Percentiles rank a stretch among this genome's conserved stretches.
phyloP scores from a whole-genome alignment of 441 rosid species.

The Croton setiger region DNA sequence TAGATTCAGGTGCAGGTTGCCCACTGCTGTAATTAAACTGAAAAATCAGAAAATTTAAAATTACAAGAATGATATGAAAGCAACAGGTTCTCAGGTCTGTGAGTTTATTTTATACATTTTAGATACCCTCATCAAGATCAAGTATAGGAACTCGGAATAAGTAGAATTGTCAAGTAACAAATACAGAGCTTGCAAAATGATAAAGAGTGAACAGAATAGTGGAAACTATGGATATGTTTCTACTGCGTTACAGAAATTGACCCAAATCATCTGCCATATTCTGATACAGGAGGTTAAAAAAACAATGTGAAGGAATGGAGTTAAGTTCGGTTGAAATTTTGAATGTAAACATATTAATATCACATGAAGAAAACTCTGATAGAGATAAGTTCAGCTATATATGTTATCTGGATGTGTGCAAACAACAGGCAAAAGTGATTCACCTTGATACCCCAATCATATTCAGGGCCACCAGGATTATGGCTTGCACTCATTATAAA shows the following conservation, averaged over 20 bases:
- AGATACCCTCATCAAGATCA: background rate
- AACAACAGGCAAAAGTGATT: constrained; percentile 19
- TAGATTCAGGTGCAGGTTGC: constrained; percentile 93
- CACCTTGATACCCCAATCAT: constrained; percentile 99
- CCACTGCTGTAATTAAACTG: constrained; percentile 96
- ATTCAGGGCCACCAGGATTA: constrained; percentile 92
- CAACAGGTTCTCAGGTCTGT: background rate
- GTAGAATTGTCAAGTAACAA: background rate
- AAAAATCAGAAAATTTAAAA: constrained; percentile 21
- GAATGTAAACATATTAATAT: background rate
- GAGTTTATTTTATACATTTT: background rate
- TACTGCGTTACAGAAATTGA: background rate
- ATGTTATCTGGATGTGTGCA: constrained; percentile 2
- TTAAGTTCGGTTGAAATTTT: background rate
- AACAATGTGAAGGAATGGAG: background rate
- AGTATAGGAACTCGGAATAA: background rate
- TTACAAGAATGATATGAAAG: constrained; percentile 8
- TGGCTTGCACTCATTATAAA: constrained; percentile 99
- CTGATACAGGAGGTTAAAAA: background rate
- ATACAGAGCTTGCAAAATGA: background rate
- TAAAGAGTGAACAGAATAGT: background rate
- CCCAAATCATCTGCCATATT: background rate
- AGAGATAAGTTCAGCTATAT: background rate
- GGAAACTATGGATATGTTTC: background rate
- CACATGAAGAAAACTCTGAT: background rate